Evolutionary conservation across 768 basidiomycete species (phyloP).

Genomic region (Tulasnella sp.): DNA sequence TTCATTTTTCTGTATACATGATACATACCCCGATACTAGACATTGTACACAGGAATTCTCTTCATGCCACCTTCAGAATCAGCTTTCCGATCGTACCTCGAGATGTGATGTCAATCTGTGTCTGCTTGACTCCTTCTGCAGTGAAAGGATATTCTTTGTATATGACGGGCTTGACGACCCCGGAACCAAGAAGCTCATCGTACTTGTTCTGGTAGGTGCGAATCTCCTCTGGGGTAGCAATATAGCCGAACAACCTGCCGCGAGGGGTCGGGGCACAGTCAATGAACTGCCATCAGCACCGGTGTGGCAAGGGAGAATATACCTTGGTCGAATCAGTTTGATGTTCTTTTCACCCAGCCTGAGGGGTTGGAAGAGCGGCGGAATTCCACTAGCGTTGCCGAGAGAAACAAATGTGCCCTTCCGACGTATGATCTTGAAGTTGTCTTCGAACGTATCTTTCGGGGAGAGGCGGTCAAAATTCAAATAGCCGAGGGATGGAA

Average conservation of each 20-base stretch:
- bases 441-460: slow-evolving; percentile 57
- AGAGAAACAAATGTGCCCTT: slow-evolving; percentile 89
- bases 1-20: background rate
- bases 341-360: slow-evolving; percentile 79
- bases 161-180: slow-evolving; percentile 60
- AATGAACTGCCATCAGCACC: background rate
- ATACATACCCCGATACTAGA: background rate
- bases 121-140: slow-evolving; percentile 66
- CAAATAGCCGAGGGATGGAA: background rate
- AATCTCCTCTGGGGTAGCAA: slow-evolving; percentile 68
- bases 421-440: slow-evolving; percentile 75
- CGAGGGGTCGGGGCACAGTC: slow-evolving; percentile 22
- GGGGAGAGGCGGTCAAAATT: background rate
- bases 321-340: slow-evolving; percentile 74
- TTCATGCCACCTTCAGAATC: slow-evolving; percentile 58
- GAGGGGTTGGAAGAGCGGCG: slow-evolving; percentile 67
- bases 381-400: slow-evolving; percentile 88
- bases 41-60: background rate
- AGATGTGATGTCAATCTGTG: slow-evolving; percentile 71
- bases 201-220: slow-evolving; percentile 60
- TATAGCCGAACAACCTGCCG: slow-evolving; percentile 65
- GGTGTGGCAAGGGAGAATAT: slow-evolving; percentile 22
- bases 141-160: slow-evolving; percentile 81
- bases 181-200: slow-evolving; percentile 56
- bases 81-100: slow-evolving; percentile 85